A percentile compares a stretch with the other conserved stretches of the same genome.
Conservation (phyloP, 2,329 filamentous ascomycete genomes). For the Fusarium tupiense region DNA sequence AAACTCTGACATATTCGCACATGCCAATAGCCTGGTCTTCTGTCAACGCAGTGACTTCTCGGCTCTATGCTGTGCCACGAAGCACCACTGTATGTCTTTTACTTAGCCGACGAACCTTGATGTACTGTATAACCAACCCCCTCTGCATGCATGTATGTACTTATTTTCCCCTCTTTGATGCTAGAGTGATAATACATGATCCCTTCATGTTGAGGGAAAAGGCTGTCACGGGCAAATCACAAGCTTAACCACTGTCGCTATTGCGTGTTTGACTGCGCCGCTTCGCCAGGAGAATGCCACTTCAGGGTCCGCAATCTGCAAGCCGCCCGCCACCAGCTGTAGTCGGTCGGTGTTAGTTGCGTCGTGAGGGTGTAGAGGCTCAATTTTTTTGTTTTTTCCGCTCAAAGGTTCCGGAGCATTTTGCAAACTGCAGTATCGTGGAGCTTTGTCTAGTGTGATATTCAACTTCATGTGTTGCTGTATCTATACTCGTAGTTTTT, state of each 20-base stretch:
- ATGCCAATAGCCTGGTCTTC: conserved; percentile 16
- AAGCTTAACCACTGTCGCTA: conserved; percentile 9
- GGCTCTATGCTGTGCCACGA: conserved; percentile 28
- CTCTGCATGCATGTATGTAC: not conserved
- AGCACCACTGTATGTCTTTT: conserved; percentile 12
- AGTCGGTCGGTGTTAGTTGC: conserved; percentile 8
- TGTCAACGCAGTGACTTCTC: conserved; percentile 1
- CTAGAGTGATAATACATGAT: not conserved
- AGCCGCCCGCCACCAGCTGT: conserved; percentile 31
- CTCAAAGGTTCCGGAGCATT: not conserved
- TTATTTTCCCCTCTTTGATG: not conserved
- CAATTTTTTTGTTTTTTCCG: not conserved
- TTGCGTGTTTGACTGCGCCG: conserved; percentile 16
- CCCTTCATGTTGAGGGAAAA: not conserved
- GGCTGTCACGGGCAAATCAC: conserved; percentile 21
- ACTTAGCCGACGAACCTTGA: conserved; percentile 9
- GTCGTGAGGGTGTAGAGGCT: conserved; percentile 21
- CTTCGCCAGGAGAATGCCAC: conserved; percentile 12
- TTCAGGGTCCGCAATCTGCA: conserved; percentile 35
- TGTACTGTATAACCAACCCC: not conserved
- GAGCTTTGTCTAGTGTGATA: not conserved
- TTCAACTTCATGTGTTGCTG: not conserved
- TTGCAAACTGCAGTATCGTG: not conserved
- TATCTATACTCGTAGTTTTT: not conserved
- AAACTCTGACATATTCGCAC: conserved; percentile 13